phyloP scores from a whole-genome alignment of 1,139 yeast genomes.

The Citeromyces hawaiiensis region DNA sequence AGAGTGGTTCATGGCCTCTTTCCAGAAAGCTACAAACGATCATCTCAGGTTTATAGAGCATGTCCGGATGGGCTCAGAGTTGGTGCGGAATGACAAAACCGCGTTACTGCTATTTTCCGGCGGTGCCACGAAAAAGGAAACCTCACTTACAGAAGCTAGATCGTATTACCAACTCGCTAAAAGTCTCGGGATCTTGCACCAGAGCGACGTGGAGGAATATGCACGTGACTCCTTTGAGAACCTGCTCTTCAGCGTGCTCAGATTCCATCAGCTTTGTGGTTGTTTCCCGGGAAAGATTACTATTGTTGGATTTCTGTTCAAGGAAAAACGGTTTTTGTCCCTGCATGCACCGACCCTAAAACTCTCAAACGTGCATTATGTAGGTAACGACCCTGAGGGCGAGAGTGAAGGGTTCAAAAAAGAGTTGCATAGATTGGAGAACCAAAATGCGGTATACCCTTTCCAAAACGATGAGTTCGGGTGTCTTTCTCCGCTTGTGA shows the following conservation, averaged over 20 bases:
- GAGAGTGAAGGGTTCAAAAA: not conserved
- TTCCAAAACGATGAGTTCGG: not conserved
- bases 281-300: slow-evolving; percentile 38
- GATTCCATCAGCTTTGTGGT: slow-evolving; percentile 35
- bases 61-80: slow-evolving; percentile 24
- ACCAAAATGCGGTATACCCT: not conserved
- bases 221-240: slow-evolving; percentile 81
- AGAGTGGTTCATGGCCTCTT: slow-evolving; percentile 56
- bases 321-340: slow-evolving; percentile 39
- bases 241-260: slow-evolving; percentile 45
- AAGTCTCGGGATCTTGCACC: slow-evolving; percentile 10
- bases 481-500: not conserved
- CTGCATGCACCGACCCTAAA: slow-evolving; percentile 31
- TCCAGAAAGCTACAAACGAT: slow-evolving; percentile 58
- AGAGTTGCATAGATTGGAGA: not conserved
- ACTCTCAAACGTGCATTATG: not conserved
- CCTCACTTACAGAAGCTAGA: slow-evolving; percentile 43
- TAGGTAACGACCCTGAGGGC: not conserved
- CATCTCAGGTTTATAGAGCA: slow-evolving; percentile 59
- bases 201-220: slow-evolving; percentile 44
- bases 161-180: slow-evolving; percentile 34
- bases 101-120: slow-evolving; percentile 47
- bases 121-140: slow-evolving; percentile 48
- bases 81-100: slow-evolving; percentile 18
- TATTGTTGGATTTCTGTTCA: slow-evolving; percentile 67